phyloP scores from a whole-genome alignment of 495 filamentous ascomycete genomes.

The Penicillium soppii region DNA sequence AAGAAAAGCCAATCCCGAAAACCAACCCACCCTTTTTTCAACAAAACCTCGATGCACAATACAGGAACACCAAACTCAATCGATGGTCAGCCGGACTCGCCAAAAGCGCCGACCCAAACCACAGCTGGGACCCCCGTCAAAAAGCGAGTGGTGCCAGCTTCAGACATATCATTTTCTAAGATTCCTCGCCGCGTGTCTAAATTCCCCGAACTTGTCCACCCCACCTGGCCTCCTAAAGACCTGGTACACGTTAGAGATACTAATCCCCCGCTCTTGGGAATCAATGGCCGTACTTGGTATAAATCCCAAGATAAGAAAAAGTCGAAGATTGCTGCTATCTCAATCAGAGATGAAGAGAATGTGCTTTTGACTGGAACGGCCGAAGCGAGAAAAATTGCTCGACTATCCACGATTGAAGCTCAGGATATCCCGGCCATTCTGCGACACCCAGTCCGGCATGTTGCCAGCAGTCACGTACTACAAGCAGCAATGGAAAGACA shows the following conservation, averaged over 20 bases:
- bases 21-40: conserved; percentile 80
- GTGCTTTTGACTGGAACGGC: conserved; percentile 23
- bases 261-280: neutral
- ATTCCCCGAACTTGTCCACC: conserved; percentile 57
- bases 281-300: neutral
- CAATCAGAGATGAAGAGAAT: conserved; percentile 36
- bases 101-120: conserved; percentile 20
- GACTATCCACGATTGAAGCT: neutral
- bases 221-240: conserved; percentile 69
- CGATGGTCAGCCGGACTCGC: neutral
- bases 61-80: neutral
- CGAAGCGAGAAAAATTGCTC: conserved; percentile 10
- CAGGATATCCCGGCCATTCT: conserved; percentile 9
- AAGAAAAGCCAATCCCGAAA: conserved; percentile 47
- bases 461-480: conserved; percentile 35
- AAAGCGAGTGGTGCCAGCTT: conserved; percentile 4
- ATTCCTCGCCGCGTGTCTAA: conserved; percentile 43
- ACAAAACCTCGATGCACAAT: conserved; percentile 35
- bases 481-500: conserved; percentile 34
- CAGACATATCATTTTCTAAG: conserved; percentile 9
- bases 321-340: conserved; percentile 33
- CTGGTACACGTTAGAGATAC: conserved; percentile 53
- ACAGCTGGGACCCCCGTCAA: conserved; percentile 4
- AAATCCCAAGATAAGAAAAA: conserved; percentile 29
- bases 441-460: conserved; percentile 35